phyloP scores from a whole-genome alignment of 73 alveolate species.

The Tetrahymena thermophila region DNA sequence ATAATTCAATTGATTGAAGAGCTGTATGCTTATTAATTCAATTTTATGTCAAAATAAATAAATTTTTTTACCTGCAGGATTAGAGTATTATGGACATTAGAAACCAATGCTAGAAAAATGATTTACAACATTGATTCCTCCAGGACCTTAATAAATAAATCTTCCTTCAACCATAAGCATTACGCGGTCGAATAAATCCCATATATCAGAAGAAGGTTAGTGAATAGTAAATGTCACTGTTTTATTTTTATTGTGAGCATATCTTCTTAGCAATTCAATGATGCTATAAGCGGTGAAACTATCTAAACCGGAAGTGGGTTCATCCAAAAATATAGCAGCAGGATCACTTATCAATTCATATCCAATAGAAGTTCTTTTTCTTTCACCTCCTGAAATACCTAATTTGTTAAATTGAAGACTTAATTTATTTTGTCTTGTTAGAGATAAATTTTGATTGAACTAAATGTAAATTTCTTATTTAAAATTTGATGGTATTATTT shows the following conservation, averaged over 20 bases:
- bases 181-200: constrained; percentile 47
- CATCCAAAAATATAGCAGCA: constrained; percentile 1
- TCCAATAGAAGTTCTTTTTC: constrained; percentile 1
- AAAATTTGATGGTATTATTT: not conserved
- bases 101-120: constrained; percentile 56
- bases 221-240: constrained; percentile 58
- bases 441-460: too few species aligned
- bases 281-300: constrained; percentile 8
- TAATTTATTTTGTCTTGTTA: too few species aligned
- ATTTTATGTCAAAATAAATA: not conserved
- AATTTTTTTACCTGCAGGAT: constrained; percentile 51
- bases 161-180: constrained; percentile 52
- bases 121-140: constrained; percentile 29
- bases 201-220: constrained; percentile 57
- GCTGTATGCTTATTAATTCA: not conserved
- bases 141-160: constrained; percentile 43
- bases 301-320: constrained; percentile 9
- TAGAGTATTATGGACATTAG: constrained; percentile 63
- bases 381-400: constrained; percentile 17
- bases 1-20: not conserved
- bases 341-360: constrained; percentile 4
- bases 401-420: not conserved
- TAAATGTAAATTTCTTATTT: not conserved
- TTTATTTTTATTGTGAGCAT: constrained; percentile 28
- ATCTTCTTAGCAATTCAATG: not conserved